Evolutionary conservation across 2,329 filamentous ascomycete species (phyloP).

Genomic region (Tolypocladium ophioglossoides): DNA sequence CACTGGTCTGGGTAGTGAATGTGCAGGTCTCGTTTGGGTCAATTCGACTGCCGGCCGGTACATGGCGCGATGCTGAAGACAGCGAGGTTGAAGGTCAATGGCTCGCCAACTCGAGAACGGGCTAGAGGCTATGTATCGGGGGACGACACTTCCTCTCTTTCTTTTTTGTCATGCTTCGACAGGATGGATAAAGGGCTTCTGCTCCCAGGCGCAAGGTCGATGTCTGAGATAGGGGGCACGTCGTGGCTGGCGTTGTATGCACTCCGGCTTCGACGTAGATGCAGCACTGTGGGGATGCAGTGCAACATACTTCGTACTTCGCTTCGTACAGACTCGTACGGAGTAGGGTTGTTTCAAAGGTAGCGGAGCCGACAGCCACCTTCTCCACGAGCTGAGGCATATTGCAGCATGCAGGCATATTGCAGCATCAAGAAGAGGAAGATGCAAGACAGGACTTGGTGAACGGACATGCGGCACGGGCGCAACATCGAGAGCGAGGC

Average conservation of each 20-base stretch:
- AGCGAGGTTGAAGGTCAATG: not conserved
- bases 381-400: not conserved
- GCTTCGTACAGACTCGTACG: too few relatives aligned
- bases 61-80: not conserved
- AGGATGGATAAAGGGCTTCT: too few relatives aligned
- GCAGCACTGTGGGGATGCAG: not conserved
- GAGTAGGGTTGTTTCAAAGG: not conserved
- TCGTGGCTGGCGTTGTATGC: not conserved
- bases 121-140: not conserved
- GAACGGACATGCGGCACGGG: not conserved
- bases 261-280: not conserved
- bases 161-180: too few relatives aligned
- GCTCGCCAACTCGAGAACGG: not conserved
- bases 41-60: not conserved
- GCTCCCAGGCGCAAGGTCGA: not conserved
- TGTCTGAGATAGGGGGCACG: not conserved
- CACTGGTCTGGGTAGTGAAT: not conserved
- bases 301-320: not conserved
- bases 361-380: not conserved
- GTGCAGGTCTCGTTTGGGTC: not conserved
- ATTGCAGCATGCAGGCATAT: not conserved
- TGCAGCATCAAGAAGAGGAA: not conserved
- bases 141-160: too few relatives aligned
- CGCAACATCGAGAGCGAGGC: not conserved
- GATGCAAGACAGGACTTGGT: not conserved